Conservation (phyloP, 2,329 filamentous ascomycete genomes). For the Leptodontidium sp. region DNA sequence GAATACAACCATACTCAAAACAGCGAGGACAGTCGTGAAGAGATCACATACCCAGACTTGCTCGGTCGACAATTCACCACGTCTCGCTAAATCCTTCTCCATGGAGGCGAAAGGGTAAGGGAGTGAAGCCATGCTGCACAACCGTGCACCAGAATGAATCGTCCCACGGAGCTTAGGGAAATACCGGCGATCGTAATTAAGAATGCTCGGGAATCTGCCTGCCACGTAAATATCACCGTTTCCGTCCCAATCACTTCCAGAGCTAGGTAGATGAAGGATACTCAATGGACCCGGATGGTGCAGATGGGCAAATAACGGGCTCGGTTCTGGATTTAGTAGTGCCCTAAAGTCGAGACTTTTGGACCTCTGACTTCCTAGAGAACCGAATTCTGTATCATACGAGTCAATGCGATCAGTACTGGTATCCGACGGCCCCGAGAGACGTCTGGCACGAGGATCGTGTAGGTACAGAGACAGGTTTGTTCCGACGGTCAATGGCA, state of each 20-base stretch:
- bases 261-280: slow-evolving; percentile 77
- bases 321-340: slow-evolving; percentile 55
- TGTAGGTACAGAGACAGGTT: slow-evolving; percentile 83
- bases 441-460: slow-evolving; percentile 67
- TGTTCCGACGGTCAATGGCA: slow-evolving; percentile 85
- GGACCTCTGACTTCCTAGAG: slow-evolving; percentile 25
- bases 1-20: background rate
- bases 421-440: slow-evolving; percentile 38
- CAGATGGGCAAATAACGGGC: slow-evolving; percentile 72
- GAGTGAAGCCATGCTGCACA: slow-evolving; percentile 76
- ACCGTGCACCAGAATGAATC: slow-evolving; percentile 82
- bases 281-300: slow-evolving; percentile 83
- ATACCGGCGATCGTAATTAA: slow-evolving; percentile 88
- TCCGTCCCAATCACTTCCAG: slow-evolving; percentile 50
- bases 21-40: too few species aligned
- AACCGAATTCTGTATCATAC: slow-evolving; percentile 41
- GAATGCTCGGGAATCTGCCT: slow-evolving; percentile 86
- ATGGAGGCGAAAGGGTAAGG: slow-evolving; percentile 72
- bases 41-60: slow-evolving; percentile 51
- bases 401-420: slow-evolving; percentile 39
- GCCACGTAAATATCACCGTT: slow-evolving; percentile 85
- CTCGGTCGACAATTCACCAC: slow-evolving; percentile 62
- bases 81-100: slow-evolving; percentile 65
- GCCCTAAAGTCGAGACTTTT: slow-evolving; percentile 40
- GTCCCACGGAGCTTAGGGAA: slow-evolving; percentile 81